These are phyloP conservation scores for Trametes cubensis DNA, from an alignment of 768 basidiomycete species.

Conservation along the genomic window DNA sequence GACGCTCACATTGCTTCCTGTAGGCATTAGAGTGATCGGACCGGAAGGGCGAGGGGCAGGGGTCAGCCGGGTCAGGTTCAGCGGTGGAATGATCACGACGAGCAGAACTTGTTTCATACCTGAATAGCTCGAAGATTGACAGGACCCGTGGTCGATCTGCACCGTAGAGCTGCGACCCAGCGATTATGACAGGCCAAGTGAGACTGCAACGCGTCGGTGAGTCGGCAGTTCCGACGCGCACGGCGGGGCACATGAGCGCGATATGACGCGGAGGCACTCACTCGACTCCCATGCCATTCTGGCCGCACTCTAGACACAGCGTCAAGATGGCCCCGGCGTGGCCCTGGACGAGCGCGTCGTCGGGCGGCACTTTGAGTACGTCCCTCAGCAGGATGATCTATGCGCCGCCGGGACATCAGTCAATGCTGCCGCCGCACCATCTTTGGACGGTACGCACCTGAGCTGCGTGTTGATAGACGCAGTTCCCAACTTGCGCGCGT, in stretches of 20 bases:
- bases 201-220: constrained; percentile 28
- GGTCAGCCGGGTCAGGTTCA: constrained; percentile 15
- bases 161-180: constrained; percentile 34
- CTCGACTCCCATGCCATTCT: constrained; percentile 37
- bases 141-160: constrained; percentile 30
- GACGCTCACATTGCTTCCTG: constrained; percentile 34
- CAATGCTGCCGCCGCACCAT: constrained; percentile 12
- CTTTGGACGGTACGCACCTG: constrained; percentile 34
- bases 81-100: constrained; percentile 2
- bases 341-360: constrained; percentile 35
- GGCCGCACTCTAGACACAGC: constrained; percentile 36
- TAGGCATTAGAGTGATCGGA: constrained; percentile 10
- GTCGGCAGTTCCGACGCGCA: constrained; percentile 2
- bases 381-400: constrained; percentile 41
- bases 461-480: constrained; percentile 39
- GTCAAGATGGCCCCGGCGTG: constrained; percentile 34
- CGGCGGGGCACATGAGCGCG: neutral
- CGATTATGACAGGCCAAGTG: constrained; percentile 38
- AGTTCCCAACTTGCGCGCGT: constrained; percentile 38
- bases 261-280: constrained; percentile 26
- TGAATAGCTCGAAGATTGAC: constrained; percentile 36
- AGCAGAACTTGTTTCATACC: constrained; percentile 29
- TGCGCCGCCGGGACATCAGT: constrained; percentile 15
- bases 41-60: constrained; percentile 14
- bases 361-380: constrained; percentile 33